These are phyloP conservation scores for Ceratobasidium sp. DNA, from an alignment of 1,284 basidiomycete species.

Conservation along the genomic window DNA sequence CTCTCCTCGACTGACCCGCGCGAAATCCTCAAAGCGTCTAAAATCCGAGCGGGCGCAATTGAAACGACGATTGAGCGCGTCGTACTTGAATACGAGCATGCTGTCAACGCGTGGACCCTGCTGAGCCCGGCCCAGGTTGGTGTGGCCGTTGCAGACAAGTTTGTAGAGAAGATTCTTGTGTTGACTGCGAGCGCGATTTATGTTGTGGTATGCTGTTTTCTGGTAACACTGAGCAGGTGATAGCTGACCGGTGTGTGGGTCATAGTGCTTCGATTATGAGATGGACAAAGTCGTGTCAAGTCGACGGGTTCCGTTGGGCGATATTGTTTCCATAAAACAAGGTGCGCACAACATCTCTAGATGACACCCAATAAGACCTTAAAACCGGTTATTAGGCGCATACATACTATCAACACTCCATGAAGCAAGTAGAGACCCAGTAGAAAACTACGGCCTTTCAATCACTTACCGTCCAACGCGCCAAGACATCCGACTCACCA, in stretches of 20 bases:
- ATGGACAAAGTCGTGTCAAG: constrained; percentile 91
- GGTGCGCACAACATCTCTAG: constrained; percentile 62
- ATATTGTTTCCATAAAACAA: constrained; percentile 86
- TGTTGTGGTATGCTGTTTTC: constrained; percentile 66
- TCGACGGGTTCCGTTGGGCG: constrained; percentile 87
- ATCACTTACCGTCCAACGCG: constrained; percentile 77
- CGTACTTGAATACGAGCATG: constrained; percentile 81
- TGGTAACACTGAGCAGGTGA: background rate
- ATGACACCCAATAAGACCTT: background rate
- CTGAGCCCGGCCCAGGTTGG: constrained; percentile 86
- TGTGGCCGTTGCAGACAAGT: constrained; percentile 76
- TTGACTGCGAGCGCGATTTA: constrained; percentile 77
- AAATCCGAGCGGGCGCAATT: constrained; percentile 89
- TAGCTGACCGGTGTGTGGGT: constrained; percentile 41
- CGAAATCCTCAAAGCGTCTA: constrained; percentile 87
- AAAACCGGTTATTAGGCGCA: constrained; percentile 66
- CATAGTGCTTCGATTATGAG: constrained; percentile 88
- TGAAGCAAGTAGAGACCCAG: constrained; percentile 86
- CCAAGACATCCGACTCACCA: constrained; percentile 78
- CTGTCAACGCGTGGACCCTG: constrained; percentile 91
- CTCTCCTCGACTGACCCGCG: constrained; percentile 90
- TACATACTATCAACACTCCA: constrained; percentile 93
- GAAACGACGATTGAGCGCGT: constrained; percentile 87
- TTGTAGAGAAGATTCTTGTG: constrained; percentile 93
- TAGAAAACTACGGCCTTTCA: constrained; percentile 88